Base-by-base conservation (phyloP, 2,329 filamentous ascomycete species). In the Cladosporium sp. region DNA sequence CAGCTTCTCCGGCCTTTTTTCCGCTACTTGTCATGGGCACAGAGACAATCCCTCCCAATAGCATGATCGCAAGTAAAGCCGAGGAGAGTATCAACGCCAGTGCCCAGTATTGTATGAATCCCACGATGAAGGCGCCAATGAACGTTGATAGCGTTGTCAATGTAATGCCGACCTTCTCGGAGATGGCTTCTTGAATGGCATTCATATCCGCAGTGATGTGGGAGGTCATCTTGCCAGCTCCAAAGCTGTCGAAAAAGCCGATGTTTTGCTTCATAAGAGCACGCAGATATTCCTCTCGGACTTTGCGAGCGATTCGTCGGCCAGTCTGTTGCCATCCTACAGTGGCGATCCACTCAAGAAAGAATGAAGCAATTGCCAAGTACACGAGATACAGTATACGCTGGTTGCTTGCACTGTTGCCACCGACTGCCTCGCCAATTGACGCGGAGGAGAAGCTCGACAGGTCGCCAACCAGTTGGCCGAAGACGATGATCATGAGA, bases 1-100 rank as follows among this genome's bases (percentile, higher is more conserved):
- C 96, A 0, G 91, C 87, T 63, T 89, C 83, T 58, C 96, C 82
- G 3, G 89, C 89, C 65, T 87, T 82, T 78, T 92, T 92, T 77
- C 89, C 92, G 77, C 86, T 93, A 76, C 88, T 91, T 75, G 96
- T 81, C 72, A 96, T 89, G 71, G 91, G 91, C 2, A 78, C 81
- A 2, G 89, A 91, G n/a, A 89, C 88, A 58, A 83, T 79, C 51
- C 89, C 91, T 87, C 94, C 93, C 70, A 89, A 82, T 14, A 90
- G 67, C 7, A 91, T 77, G 53, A 97, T 86, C 1, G 92, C 90
- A 43, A 93, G 81, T 66, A 97, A 87, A 1, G 90, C 91, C 0
- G 91, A 93, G 23, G 87, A 83, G 39, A 96, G 84, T 70, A 97
- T 97, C 63, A 96, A 80, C 0, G 94, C 94, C 68, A 97, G 82